These are phyloP conservation scores for Solanum tarapatanum DNA, from an alignment of 257 asterid genomes.

Conservation along the genomic window DNA sequence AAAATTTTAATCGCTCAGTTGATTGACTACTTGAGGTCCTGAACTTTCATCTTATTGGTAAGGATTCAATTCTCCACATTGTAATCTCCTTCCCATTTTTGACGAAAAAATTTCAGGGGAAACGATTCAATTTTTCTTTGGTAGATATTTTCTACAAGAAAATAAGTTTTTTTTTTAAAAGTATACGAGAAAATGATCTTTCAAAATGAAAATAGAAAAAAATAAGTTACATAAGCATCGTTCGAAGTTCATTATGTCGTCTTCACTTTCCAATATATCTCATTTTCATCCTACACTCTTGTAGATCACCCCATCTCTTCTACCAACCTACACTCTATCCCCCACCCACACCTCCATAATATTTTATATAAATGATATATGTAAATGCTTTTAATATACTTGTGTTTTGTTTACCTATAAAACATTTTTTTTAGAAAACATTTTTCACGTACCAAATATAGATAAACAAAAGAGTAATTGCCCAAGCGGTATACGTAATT, in stretches of 20 bases:
- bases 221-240: background rate
- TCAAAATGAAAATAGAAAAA: background rate
- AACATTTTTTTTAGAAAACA: too few relatives aligned
- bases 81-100: background rate
- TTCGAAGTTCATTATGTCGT: background rate
- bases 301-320: background rate
- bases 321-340: background rate
- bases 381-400: background rate
- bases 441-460: background rate
- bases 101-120: too few relatives aligned
- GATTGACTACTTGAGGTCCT: too few relatives aligned
- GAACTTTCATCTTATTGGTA: too few relatives aligned
- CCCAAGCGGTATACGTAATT: background rate
- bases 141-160: background rate
- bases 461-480: background rate
- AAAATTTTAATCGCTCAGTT: too few relatives aligned
- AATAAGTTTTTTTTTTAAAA: rapidly evolving
- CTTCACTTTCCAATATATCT: background rate
- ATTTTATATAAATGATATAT: too few relatives aligned
- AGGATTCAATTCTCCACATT: background rate
- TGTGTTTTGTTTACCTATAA: background rate
- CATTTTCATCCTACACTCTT: background rate
- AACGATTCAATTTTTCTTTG: too few relatives aligned
- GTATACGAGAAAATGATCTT: too few relatives aligned
- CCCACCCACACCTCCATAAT: background rate